phyloP scores from a whole-genome alignment of 2,329 filamentous ascomycete species.

The Colletotrichum cuscutae region DNA sequence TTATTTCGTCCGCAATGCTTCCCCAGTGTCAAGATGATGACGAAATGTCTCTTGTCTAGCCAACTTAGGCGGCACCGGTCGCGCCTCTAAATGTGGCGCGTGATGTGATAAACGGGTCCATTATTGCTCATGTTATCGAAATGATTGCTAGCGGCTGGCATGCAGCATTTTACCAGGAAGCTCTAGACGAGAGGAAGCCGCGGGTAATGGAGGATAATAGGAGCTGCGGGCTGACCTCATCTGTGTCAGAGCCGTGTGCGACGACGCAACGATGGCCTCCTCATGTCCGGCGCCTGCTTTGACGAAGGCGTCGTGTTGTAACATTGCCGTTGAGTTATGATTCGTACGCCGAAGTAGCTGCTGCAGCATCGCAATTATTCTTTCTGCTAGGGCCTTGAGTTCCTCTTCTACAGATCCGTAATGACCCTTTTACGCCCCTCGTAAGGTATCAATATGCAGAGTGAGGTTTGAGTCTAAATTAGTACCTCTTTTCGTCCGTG shows the following conservation, averaged over 20 bases:
- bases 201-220: constrained; percentile 33
- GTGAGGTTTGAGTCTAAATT: constrained; percentile 18
- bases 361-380: not conserved
- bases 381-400: not conserved
- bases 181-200: constrained; percentile 32
- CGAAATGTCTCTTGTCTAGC: constrained; percentile 29
- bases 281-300: not conserved
- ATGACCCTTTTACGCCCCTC: too few species aligned
- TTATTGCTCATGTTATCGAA: constrained; percentile 6
- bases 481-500: not conserved
- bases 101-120: constrained; percentile 23
- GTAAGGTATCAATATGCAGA: not conserved
- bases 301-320: not conserved
- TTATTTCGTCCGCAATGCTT: not conserved
- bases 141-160: constrained; percentile 4
- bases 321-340: not conserved
- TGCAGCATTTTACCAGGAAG: constrained; percentile 18
- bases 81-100: constrained; percentile 10
- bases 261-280: constrained; percentile 3
- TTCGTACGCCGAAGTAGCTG: not conserved
- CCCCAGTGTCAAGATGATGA: constrained; percentile 4
- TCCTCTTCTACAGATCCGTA: not conserved
- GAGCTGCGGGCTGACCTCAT: constrained; percentile 37
- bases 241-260: constrained; percentile 34
- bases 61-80: constrained; percentile 4